phyloP scores from a whole-genome alignment of 2,329 filamentous ascomycete species.

The Alternaria triticimaculans region DNA sequence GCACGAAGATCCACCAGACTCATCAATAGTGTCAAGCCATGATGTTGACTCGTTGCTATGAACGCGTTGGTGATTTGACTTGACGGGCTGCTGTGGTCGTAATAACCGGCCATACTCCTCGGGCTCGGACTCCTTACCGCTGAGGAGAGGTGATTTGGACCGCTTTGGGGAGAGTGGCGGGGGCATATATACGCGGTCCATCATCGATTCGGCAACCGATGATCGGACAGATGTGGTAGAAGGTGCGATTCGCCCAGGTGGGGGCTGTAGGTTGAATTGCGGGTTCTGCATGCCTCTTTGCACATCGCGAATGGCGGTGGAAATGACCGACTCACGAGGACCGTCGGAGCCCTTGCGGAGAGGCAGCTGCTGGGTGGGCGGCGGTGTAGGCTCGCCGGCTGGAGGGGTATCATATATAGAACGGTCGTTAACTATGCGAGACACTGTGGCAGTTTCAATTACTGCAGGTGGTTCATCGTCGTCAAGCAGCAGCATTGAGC shows the following conservation, averaged over 20 bases:
- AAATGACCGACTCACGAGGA: slow-evolving; percentile 49
- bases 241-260: slow-evolving; percentile 38
- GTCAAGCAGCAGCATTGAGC: slow-evolving; percentile 44
- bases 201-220: slow-evolving; percentile 53
- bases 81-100: slow-evolving; percentile 28
- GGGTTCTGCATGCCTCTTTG: slow-evolving; percentile 42
- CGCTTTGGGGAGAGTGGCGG: slow-evolving; percentile 73
- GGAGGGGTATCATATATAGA: slow-evolving; percentile 31
- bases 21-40: slow-evolving; percentile 93
- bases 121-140: slow-evolving; percentile 28
- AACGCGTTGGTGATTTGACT: slow-evolving; percentile 53
- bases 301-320: slow-evolving; percentile 52
- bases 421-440: slow-evolving; percentile 58
- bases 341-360: slow-evolving; percentile 39
- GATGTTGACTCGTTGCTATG: slow-evolving; percentile 82
- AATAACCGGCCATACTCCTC: slow-evolving; percentile 26
- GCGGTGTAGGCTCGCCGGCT: slow-evolving; percentile 26
- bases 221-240: slow-evolving; percentile 17
- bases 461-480: slow-evolving; percentile 50
- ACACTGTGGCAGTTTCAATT: slow-evolving; percentile 61
- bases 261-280: slow-evolving; percentile 44
- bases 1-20: slow-evolving; percentile 78
- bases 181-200: slow-evolving; percentile 69
- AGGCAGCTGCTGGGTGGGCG: slow-evolving; percentile 36
- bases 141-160: slow-evolving; percentile 54